Conservation (phyloP, 306 rosid species). For the Datisca glomerata region DNA sequence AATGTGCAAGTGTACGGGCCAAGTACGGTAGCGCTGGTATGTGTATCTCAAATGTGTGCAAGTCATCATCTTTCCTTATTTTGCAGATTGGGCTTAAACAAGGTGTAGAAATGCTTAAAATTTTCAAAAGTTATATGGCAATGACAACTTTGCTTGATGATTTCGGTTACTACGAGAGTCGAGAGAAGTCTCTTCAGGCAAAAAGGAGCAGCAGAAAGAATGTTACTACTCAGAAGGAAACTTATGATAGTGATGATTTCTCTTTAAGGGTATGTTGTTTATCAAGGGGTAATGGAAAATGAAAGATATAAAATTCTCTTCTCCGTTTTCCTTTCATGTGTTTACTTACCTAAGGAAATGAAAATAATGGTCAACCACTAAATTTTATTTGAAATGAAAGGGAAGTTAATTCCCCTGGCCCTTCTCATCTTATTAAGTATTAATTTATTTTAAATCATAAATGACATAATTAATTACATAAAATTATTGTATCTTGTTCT, state of each 20-base stretch:
- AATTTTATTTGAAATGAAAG: too few species aligned
- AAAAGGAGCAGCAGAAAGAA: conserved; percentile 17
- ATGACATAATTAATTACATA: neutral
- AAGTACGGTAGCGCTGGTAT: too few species aligned
- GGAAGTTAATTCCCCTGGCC: too few species aligned
- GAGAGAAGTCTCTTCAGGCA: conserved; percentile 32
- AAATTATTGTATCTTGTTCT: neutral
- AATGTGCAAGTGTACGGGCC: too few species aligned
- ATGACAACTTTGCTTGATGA: conserved; percentile 58
- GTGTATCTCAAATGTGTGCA: too few species aligned
- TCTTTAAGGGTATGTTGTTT: too few species aligned
- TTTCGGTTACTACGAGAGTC: conserved; percentile 51
- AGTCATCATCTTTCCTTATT: too few species aligned
- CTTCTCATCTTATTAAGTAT: neutral
- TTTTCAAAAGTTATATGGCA: conserved; percentile 44
- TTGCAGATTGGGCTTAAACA: conserved; percentile 62
- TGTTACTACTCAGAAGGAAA: neutral
- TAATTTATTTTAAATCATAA: too few species aligned
- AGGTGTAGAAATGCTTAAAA: conserved; percentile 62
- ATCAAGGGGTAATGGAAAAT: neutral
- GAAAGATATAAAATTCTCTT: too few species aligned
- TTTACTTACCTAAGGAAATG: too few species aligned
- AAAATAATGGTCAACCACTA: too few species aligned
- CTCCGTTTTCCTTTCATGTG: neutral
- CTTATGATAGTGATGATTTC: neutral